Conservation (phyloP, 1,284 basidiomycete genomes). For the Meira nashicola region DNA sequence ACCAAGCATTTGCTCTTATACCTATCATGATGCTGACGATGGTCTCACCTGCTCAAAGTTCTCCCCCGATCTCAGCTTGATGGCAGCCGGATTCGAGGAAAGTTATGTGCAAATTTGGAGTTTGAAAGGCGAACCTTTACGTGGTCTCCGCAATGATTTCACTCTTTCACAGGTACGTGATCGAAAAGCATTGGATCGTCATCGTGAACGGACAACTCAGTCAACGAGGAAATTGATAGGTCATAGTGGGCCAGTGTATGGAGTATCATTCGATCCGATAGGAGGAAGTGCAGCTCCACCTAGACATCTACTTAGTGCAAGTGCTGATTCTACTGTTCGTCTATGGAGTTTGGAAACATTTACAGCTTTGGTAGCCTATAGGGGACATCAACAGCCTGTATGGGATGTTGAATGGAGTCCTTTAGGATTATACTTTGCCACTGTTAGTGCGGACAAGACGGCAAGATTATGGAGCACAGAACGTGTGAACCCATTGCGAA, state of each 20-base stretch:
- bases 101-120: conserved; percentile 94
- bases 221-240: conserved; percentile 77
- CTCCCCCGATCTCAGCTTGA: conserved; percentile 83
- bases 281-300: conserved; percentile 80
- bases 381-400: conserved; percentile 93
- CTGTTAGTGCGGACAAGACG: conserved; percentile 85
- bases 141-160: conserved; percentile 71
- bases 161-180: conserved; percentile 66
- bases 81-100: conserved; percentile 94
- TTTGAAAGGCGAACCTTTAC: conserved; percentile 83
- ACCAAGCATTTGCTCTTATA: conserved; percentile 50
- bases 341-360: conserved; percentile 95
- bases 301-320: conserved; percentile 80
- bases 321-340: conserved; percentile 85
- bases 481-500: conserved; percentile 74
- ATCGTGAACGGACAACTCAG: conserved; percentile 24
- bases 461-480: conserved; percentile 96
- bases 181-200: conserved; percentile 27
- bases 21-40: conserved; percentile 51
- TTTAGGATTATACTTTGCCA: conserved; percentile 96
- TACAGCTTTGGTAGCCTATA: conserved; percentile 85
- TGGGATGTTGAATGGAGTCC: conserved; percentile 99
- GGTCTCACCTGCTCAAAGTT: conserved; percentile 76
- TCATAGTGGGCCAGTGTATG: conserved; percentile 93
- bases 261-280: conserved; percentile 85